Evolutionary conservation across 2,329 filamentous ascomycete species (phyloP).

Genomic region (Fusarium protoensiforme): DNA sequence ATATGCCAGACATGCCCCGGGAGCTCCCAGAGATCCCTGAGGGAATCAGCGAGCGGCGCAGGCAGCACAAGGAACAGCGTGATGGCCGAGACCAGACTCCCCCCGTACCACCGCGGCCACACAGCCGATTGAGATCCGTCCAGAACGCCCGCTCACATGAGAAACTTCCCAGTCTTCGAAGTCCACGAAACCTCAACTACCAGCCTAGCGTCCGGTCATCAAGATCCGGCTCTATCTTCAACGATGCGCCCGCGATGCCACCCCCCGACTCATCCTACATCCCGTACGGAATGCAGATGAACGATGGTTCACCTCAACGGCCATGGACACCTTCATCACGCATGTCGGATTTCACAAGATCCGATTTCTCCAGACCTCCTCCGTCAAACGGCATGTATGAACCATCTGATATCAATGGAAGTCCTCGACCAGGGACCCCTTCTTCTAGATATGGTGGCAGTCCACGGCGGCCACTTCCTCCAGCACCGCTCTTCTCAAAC

Average conservation of each 20-base stretch:
- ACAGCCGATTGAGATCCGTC: slow-evolving; percentile 28
- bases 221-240: slow-evolving; percentile 62
- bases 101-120: slow-evolving; percentile 27
- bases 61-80: slow-evolving; percentile 45
- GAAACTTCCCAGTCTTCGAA: slow-evolving; percentile 54
- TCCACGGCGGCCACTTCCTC: slow-evolving; percentile 86
- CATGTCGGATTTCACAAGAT: slow-evolving; percentile 60
- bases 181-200: slow-evolving; percentile 56
- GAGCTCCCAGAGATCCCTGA: slow-evolving; percentile 63
- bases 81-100: slow-evolving; percentile 31
- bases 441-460: slow-evolving; percentile 90
- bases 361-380: slow-evolving; percentile 68
- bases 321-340: slow-evolving; percentile 68
- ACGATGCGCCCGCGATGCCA: slow-evolving; percentile 67
- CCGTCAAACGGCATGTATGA: slow-evolving; percentile 81
- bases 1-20: slow-evolving; percentile 51
- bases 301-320: slow-evolving; percentile 61
- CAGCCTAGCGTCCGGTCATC: slow-evolving; percentile 64
- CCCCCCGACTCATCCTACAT: slow-evolving; percentile 73
- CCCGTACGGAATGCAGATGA: slow-evolving; percentile 59
- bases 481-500: slow-evolving; percentile 83
- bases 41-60: slow-evolving; percentile 55
- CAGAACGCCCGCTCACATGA: slow-evolving; percentile 55
- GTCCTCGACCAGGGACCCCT: slow-evolving; percentile 88
- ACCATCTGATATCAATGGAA: slow-evolving; percentile 88